A percentile compares a stretch with the other conserved stretches of the same genome.
Evolutionary conservation across 768 basidiomycete genomes (phyloP).

Genomic region (Russula sp.): DNA sequence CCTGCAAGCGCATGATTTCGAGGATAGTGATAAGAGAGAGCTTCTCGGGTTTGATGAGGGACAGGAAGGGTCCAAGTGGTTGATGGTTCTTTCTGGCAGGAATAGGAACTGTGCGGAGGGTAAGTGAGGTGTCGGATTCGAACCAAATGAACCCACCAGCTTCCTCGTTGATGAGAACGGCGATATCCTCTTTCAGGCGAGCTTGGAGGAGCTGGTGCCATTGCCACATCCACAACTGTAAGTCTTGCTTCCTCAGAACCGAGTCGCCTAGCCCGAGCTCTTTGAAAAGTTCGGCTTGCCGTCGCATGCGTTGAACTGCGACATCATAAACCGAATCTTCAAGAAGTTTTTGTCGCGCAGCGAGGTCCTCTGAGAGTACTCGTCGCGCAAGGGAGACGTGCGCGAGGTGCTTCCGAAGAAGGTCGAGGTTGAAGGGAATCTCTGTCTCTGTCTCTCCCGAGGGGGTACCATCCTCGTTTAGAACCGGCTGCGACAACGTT

Average conservation of each 20-base stretch:
- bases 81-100: background rate
- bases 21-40: constrained; percentile 86
- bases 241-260: constrained; percentile 41
- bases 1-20: constrained; percentile 78
- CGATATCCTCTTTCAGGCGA: constrained; percentile 48
- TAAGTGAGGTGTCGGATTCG: background rate
- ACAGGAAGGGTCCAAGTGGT: constrained; percentile 62
- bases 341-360: constrained; percentile 70
- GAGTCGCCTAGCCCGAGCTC: constrained; percentile 49
- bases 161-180: constrained; percentile 39
- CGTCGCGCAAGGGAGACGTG: constrained; percentile 57
- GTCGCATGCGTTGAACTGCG: constrained; percentile 62
- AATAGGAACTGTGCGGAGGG: background rate
- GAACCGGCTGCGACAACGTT: constrained; percentile 2
- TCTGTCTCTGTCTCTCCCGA: constrained; percentile 25
- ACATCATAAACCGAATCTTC: constrained; percentile 85
- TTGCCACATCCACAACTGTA: constrained; percentile 80
- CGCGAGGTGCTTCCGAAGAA: constrained; percentile 62
- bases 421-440: constrained; percentile 70
- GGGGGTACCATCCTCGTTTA: constrained; percentile 24
- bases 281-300: constrained; percentile 53
- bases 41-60: constrained; percentile 67
- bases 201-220: constrained; percentile 65
- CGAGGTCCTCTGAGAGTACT: constrained; percentile 59
- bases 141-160: constrained; percentile 1